Conservation (phyloP, 768 basidiomycete genomes). For the Kwoniella bestiolae region DNA sequence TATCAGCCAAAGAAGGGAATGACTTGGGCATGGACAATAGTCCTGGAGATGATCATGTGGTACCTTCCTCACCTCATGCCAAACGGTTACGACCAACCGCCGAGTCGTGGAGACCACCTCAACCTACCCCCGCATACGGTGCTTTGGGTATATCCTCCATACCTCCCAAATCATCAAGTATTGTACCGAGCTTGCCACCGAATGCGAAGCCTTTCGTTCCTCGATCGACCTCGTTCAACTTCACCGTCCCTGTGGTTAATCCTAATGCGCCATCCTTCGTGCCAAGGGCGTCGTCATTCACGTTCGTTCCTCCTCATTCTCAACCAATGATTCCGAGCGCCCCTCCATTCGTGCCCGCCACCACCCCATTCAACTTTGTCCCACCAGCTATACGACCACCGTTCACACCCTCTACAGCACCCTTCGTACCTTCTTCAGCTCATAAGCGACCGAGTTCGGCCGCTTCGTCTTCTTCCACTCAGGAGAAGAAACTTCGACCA, state of each 20-base stretch:
- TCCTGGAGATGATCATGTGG: neutral
- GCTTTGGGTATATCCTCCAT: constrained; percentile 3
- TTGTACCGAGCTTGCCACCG: neutral
- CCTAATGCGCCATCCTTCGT: constrained; percentile 12
- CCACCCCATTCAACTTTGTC: neutral
- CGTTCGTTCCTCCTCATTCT: neutral
- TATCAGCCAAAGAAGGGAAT: neutral
- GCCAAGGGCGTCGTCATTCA: constrained; percentile 6
- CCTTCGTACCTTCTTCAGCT: neutral
- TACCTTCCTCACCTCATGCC: neutral
- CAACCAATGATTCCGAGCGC: neutral
- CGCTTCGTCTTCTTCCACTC: neutral
- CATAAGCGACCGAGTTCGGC: neutral
- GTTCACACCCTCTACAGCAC: neutral
- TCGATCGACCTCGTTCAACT: constrained; percentile 4
- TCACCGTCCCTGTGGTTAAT: neutral
- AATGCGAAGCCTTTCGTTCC: constrained; percentile 3
- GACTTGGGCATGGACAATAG: no score
- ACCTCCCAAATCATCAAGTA: neutral
- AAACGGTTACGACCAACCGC: constrained; percentile 17
- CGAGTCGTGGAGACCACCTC: constrained; percentile 1
- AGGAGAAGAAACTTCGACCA: neutral
- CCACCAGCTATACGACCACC: neutral
- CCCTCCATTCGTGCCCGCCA: neutral
- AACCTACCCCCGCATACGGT: neutral